Percentiles rank a stretch among this genome's conserved stretches.
These are phyloP conservation scores for Naganishia vaughanmartiniae DNA, from an alignment of 768 basidiomycete genomes.

Conservation along the genomic window DNA sequence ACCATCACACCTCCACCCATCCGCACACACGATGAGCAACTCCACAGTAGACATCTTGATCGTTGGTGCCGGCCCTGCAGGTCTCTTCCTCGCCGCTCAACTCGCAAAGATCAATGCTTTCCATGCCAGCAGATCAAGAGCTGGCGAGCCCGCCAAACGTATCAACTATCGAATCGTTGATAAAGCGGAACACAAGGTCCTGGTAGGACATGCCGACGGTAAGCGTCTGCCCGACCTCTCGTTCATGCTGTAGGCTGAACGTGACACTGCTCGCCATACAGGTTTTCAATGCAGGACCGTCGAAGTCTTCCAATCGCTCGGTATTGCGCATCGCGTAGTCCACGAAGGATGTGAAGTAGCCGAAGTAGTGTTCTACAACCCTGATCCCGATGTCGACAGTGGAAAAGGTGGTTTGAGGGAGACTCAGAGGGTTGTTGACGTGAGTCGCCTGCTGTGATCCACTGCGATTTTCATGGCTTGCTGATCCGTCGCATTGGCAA, in stretches of 20 bases:
- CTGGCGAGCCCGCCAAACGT: not conserved
- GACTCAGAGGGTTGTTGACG: slow-evolving; percentile 20
- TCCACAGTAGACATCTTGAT: slow-evolving; percentile 33
- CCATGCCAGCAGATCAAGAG: not conserved
- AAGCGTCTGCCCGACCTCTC: not conserved
- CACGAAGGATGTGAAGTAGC: slow-evolving; percentile 28
- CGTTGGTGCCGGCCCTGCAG: slow-evolving; percentile 38
- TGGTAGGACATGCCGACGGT: slow-evolving; percentile 28
- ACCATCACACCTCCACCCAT: not conserved
- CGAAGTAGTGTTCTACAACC: slow-evolving; percentile 30
- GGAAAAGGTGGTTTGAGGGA: slow-evolving; percentile 21
- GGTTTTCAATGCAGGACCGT: slow-evolving; percentile 29
- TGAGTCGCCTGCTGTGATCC: not conserved
- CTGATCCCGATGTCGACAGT: slow-evolving; percentile 20
- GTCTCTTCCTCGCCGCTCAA: slow-evolving; percentile 29
- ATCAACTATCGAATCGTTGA: slow-evolving; percentile 31
- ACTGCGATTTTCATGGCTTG: too few species aligned
- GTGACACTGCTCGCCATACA: not conserved
- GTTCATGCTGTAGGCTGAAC: not conserved
- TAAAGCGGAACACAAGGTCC: slow-evolving; percentile 27
- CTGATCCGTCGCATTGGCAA: not conserved
- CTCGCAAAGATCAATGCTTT: slow-evolving; percentile 25
- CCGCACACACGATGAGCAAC: slow-evolving; percentile 1
- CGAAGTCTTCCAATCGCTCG: slow-evolving; percentile 28
- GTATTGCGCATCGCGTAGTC: slow-evolving; percentile 25